Evolutionary conservation across 805 yeast genomes (phyloP).

Genomic region (Candida fluviatilis): DNA sequence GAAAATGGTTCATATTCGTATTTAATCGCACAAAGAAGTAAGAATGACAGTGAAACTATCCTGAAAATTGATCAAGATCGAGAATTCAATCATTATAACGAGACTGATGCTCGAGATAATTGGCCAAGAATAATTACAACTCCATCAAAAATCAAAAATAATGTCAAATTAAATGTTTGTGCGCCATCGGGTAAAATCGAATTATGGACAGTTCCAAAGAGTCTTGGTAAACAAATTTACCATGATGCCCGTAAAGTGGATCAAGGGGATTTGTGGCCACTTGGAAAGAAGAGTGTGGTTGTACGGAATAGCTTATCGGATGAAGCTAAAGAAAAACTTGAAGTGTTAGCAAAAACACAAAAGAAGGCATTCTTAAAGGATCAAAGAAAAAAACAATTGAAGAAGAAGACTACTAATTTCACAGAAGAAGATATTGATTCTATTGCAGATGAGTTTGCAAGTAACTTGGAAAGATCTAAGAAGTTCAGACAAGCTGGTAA

Average conservation of each 20-base stretch:
- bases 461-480: slow-evolving; percentile 27
- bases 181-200: slow-evolving; percentile 77
- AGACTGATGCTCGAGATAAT: slow-evolving; percentile 23
- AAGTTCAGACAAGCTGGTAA: slow-evolving; percentile 30
- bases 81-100: slow-evolving; percentile 17
- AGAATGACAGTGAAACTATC: slow-evolving; percentile 38
- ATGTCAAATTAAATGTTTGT: slow-evolving; percentile 76
- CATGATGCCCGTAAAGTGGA: slow-evolving; percentile 86
- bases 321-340: slow-evolving; percentile 28
- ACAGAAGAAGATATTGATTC: slow-evolving; percentile 23
- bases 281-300: slow-evolving; percentile 30
- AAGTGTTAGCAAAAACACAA: slow-evolving; percentile 31
- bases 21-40: slow-evolving; percentile 61
- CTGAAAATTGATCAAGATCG: slow-evolving; percentile 36
- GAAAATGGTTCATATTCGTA: slow-evolving; percentile 76
- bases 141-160: slow-evolving; percentile 78
- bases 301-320: slow-evolving; percentile 29
- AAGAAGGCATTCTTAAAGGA: slow-evolving; percentile 36
- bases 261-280: slow-evolving; percentile 87
- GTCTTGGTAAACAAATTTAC: slow-evolving; percentile 67
- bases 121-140: slow-evolving; percentile 73
- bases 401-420: slow-evolving; percentile 20
- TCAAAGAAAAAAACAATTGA: slow-evolving; percentile 30
- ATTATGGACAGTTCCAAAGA: slow-evolving; percentile 82
- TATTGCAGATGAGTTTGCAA: slow-evolving; percentile 22